A percentile compares a stretch with the other conserved stretches of the same genome.
Conservation (phyloP, 768 basidiomycete species). For the Rhodotorula babjevae region DNA sequence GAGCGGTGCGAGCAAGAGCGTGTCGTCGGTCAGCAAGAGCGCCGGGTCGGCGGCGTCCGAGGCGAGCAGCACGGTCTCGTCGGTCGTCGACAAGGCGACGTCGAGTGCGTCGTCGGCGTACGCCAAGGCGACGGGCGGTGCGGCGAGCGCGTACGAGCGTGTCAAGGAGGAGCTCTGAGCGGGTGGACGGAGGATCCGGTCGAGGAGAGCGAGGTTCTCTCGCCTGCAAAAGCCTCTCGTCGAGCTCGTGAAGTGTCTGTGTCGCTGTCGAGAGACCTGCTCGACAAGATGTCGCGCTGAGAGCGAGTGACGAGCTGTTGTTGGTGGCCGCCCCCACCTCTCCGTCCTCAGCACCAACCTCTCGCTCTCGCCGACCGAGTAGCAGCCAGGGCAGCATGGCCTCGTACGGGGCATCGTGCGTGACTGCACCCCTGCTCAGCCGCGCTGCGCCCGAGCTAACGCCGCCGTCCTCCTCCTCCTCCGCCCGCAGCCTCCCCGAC, state of each 20-base stretch:
- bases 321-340: no score
- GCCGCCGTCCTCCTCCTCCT: background rate
- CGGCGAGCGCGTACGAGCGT: background rate
- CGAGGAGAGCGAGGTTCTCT: no score
- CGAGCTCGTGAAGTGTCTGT: no score
- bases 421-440: background rate
- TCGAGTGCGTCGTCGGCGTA: background rate
- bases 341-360: no score
- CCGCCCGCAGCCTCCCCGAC: slow-evolving; percentile 29
- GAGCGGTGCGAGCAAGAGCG: background rate
- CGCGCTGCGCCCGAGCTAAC: background rate
- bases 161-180: slow-evolving; percentile 33
- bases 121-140: background rate
- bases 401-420: slow-evolving; percentile 8
- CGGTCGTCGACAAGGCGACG: background rate
- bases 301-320: no score
- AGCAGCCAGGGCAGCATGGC: background rate
- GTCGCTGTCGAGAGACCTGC: no score
- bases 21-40: no score
- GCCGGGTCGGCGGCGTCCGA: background rate
- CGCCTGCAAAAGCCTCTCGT: no score
- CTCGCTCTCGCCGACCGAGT: background rate
- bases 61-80: no score
- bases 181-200: no score
- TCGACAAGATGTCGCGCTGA: no score